Base-by-base conservation (phyloP, 768 basidiomycete genomes). In the Termitomyces sp. region DNA sequence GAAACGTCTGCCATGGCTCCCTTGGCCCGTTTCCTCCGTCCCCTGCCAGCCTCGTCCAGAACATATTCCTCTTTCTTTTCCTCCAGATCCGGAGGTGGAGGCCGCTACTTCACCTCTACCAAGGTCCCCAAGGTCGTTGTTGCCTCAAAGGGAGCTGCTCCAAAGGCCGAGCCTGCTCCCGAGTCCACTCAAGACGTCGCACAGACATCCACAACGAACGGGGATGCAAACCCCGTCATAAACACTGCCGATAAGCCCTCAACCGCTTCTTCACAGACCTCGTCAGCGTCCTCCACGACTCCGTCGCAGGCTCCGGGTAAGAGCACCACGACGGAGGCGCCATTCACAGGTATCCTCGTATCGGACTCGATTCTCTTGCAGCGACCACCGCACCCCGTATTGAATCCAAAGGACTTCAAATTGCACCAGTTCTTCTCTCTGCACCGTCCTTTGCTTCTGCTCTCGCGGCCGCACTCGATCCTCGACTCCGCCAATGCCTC, bases 371-470 rank as follows among this genome's bases (percentile, higher is more conserved):
- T 35, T n/a, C 28, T 49, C 28, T 42, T 62, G 24, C 53, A 66
- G 46, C 59, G 63, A 49, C 59, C 53, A 33, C 62, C 73, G 12
- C 87, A 90, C 62, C 86, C 85, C 1, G 63, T 79, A 26, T 64
- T 92, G 56, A 82, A 78, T 54, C 68, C 86, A 12, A 83, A 85
- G 61, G 88, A 89, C 63, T 85, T 88, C 71, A 88, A 85, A 66
- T 79, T 92, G 12, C 90, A 92, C 67, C 87, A 89, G 54, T 93
- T 94, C 72, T 93, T 94, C 73, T 83, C 91, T 3, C 75, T 91
- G 33, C 86, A 93, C 65, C 82, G 91, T 13, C 91, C 91, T 1
- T 77, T 93, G 2, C 81, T 92, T 22, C 80, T 89, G 38, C 77
- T 92, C 44, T 73, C 80, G 30, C 80, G 86, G 60, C 84, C 90